Base-by-base conservation (phyloP, 1,284 basidiomycete species). In the Somion occarium region DNA sequence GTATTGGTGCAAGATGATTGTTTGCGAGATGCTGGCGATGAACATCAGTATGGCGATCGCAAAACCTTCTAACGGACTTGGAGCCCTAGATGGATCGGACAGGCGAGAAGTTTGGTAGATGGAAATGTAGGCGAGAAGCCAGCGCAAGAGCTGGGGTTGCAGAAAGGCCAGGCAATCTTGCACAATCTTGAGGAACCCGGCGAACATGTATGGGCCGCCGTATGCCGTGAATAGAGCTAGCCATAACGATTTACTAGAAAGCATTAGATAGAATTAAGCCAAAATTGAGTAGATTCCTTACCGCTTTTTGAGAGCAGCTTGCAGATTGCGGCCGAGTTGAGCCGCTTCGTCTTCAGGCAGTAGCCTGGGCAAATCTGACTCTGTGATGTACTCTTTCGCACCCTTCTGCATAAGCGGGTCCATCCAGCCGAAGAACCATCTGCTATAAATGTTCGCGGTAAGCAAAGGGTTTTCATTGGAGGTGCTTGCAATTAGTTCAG, bases 71-170 rank as follows among this genome's bases (percentile, higher is more conserved):
- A 74, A 55, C 3, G 71, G 65, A 46, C 65, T 73, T 2, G 71
- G 68, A 15, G 52, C 53, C 4, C 57, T 58, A 9, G 13, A 13
- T 4, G 34, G 24, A 7, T 41, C 42, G 25, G 49, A 46, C 27
- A 67, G 69, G 5, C 74, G 72, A 2, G 76, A 67, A 23, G 65
- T 71, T 60, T 87, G 84, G 65, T 93, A 95, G 3, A 72, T 69
- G 0, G 88, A 83, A 42, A 97, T 94, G 64, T 90, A 98, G 12
- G 80, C 71, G 27, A 98, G 74, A 5, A 99, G 74, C 60, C 82
- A 76, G 15, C 90, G 82, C 23, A 99, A 79, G 1, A 98, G 74
- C 65, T 97, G 90, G 0, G 96, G 96, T 65, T 98, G 95, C 2
- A 85, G 66, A 69, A 98, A 98, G 0, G 83, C 82, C 12, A 96